Evolutionary conservation across 106 monocot species (phyloP), one percentile per base, ranked within the genome.

Genomic region (Phalaenopsis equestris): DNA sequence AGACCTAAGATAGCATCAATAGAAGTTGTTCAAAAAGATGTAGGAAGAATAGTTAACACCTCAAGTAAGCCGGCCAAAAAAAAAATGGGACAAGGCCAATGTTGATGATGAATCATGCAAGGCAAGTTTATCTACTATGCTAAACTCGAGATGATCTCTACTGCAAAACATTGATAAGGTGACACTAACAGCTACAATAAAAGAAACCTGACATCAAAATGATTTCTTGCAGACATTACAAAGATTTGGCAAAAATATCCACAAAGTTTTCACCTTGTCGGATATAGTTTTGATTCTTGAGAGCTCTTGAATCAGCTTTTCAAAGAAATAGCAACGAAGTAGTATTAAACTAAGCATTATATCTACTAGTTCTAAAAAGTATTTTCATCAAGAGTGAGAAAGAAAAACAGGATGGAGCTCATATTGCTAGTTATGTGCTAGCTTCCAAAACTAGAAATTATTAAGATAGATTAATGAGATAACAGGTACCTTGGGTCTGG

Each of bases 401-500:
- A 70, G 12, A 39, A 21, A 68, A 61, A 61, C 21, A 61, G 61
- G 61, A 70, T 15, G 70, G 38, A 70, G 23, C 70, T 70, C 38
- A 70, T 70, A 70, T 38, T 39, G 70, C 37, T 70, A 37, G 14
- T 70, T 8, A 70, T 70, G 12, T 2, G 11, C 19, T 12, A 70
- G 70, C 36, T 2, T 37, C 38, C 11, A 37, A 10, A 37, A 70
- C 15, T 4, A 4, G 1, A 70, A 70, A 37, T 11, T 3, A 39
- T n/a, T 70, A 70, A 37, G 4, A 14, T 70, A 70, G 38, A 70
- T 61, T 6, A 70, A 36, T 39, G 38, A 39, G 38, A 70, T 10
- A 70, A 11, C 38, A 41, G 15, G 38, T 84, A 90, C 93, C 90
- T 86, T 93, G 36, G 85, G 46, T 85, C 77, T 90, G 18, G 79